These are phyloP conservation scores for Colletotrichum salicis DNA, from an alignment of 2,329 filamentous ascomycete genomes.

Conservation along the genomic window DNA sequence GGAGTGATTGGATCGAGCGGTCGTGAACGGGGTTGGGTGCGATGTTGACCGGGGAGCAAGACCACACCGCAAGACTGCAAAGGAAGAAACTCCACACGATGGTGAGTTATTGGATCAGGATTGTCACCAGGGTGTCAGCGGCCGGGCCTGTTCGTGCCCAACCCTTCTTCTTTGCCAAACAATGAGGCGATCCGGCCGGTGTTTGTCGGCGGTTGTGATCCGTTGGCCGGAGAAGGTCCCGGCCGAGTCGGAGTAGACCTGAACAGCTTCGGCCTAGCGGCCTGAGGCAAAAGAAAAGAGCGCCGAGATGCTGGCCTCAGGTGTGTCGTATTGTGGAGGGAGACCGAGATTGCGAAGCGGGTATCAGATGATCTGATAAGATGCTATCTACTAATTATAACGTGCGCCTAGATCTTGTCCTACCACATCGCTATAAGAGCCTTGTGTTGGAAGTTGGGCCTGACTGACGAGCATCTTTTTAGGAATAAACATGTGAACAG, in stretches of 20 bases:
- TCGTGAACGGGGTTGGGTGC: conserved; percentile 7
- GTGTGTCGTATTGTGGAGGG: neutral
- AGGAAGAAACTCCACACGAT: conserved; percentile 12
- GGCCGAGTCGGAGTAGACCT: neutral
- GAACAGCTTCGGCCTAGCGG: neutral
- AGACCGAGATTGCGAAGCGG: conserved; percentile 1
- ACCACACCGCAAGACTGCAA: conserved; percentile 31
- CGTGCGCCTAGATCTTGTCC: neutral
- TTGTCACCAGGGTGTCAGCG: conserved; percentile 1
- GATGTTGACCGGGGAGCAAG: neutral
- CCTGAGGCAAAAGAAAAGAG: neutral
- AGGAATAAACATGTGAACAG: neutral
- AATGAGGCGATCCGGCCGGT: neutral
- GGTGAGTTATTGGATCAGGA: conserved; percentile 9
- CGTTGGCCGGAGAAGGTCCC: neutral
- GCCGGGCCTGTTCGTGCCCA: conserved; percentile 23
- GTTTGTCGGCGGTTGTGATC: neutral
- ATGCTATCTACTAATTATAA: neutral
- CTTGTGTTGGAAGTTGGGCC: neutral
- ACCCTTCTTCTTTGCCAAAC: neutral
- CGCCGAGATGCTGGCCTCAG: neutral
- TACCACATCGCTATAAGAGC: neutral
- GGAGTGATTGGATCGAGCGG: conserved; percentile 17
- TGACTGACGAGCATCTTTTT: neutral
- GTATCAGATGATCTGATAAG: conserved; percentile 25